Base-by-base conservation (phyloP, 805 yeast genomes). In the Tetrapisispora arboricola region DNA sequence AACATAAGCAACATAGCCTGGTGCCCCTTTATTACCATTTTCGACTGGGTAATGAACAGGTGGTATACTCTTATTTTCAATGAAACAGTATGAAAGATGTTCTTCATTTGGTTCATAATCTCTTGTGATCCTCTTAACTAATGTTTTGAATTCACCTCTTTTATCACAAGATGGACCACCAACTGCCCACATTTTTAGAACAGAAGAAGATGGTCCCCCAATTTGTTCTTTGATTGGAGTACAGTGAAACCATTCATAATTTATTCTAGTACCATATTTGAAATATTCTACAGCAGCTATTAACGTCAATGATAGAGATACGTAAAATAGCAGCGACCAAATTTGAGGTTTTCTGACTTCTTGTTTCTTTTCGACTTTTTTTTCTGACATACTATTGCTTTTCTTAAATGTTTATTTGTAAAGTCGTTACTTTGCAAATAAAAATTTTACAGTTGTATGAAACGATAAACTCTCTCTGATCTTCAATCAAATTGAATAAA, bases 181-280 rank as follows among this genome's bases (percentile, higher is more conserved):
- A 17, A 55, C 50, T 7, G 71, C 63, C 42, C 54, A 62, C 24
- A 64, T 44, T 34, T 57, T 58, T 10, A 53, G 44, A 10, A 63
- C 55, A 1, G 63, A 58, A 5, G 57, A 44, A 13, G 49, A 50
- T 19, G 52, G 43, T 13, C 55, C 53, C 9, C 44, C 43, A 11
- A 54, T 35, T 13, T 47, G 40, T 19, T 57, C 54, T 9, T 53
- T 46, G 6, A 49, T 41, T 12, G 69, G 63, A 11, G 70, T 66
- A 44, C 72, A 68, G 41, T 68, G 72, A 49, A 68, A 64, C 70
- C 69, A 66, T 22, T 68, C 71, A 41, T 68, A 68, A 44, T 66
- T 58, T 27, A 57, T 51, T 44, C 55, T 58, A 2, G 71, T 66
- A 16, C 62, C 48, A 39, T 63, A 65, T 46, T 68, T 68, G 54